A percentile compares a stretch with the other conserved stretches of the same genome.
These are phyloP conservation scores for Amanita exitialis DNA, from an alignment of 768 basidiomycete genomes.

Conservation along the genomic window DNA sequence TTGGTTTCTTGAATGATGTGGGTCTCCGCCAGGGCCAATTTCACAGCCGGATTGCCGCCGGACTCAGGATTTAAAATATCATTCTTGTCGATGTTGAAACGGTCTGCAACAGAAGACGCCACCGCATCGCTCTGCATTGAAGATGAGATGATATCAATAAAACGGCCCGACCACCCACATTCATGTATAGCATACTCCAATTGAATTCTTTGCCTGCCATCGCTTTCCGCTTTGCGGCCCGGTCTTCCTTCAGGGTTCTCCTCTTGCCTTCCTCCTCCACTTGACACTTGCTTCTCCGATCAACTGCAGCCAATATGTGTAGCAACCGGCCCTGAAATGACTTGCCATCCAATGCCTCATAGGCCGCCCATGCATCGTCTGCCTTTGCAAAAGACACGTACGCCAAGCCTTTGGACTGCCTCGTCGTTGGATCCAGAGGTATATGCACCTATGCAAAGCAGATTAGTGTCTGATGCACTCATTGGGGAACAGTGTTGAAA, in stretches of 20 bases:
- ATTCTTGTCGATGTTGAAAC: constrained; percentile 80
- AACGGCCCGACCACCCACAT: constrained; percentile 49
- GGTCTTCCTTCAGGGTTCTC: constrained; percentile 50
- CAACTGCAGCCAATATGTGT: constrained; percentile 82
- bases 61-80: constrained; percentile 79
- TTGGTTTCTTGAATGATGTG: constrained; percentile 95
- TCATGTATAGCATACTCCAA: constrained; percentile 95
- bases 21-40: constrained; percentile 93
- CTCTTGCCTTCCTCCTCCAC: constrained; percentile 35
- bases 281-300: constrained; percentile 41
- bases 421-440: constrained; percentile 33
- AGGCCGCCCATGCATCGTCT: constrained; percentile 50
- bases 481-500: background rate
- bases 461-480: constrained; percentile 2
- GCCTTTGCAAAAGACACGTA: constrained; percentile 37
- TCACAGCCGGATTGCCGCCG: constrained; percentile 76
- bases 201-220: constrained; percentile 74
- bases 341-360: constrained; percentile 66
- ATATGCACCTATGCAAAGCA: constrained; percentile 32
- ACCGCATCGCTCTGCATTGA: constrained; percentile 79
- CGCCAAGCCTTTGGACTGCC: constrained; percentile 39
- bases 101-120: constrained; percentile 78
- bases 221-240: constrained; percentile 52
- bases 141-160: background rate
- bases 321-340: constrained; percentile 89